Evolutionary conservation across 192 early-diverging fungal genomes (phyloP).

Genomic region (Pilobolus umbonatus): DNA sequence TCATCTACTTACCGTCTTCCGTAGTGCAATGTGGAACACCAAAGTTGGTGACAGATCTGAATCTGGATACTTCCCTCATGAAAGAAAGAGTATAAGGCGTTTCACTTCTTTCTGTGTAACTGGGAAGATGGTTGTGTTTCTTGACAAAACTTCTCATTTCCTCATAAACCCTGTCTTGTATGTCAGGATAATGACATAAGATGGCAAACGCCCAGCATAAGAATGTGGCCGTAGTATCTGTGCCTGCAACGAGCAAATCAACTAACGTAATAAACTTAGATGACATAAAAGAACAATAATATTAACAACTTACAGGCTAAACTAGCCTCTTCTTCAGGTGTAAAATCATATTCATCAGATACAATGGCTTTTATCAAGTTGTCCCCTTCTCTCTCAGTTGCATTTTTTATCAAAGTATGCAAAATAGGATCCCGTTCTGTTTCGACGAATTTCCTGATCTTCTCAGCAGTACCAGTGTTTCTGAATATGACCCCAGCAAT

Average conservation of each 20-base stretch:
- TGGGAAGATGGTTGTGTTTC: neutral
- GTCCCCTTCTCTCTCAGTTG: too few species aligned
- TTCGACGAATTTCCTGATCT: too few species aligned
- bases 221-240: neutral
- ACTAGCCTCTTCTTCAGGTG: too few species aligned
- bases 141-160: constrained; percentile 11
- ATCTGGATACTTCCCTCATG: constrained; percentile 12
- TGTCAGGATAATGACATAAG: constrained; percentile 13
- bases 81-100: constrained; percentile 13
- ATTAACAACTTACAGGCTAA: too few species aligned
- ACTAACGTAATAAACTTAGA: too few species aligned
- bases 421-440: too few species aligned
- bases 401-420: too few species aligned
- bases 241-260: constrained; percentile 1
- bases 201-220: neutral
- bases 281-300: too few species aligned
- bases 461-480: too few species aligned
- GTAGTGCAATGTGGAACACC: constrained; percentile 18
- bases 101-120: neutral
- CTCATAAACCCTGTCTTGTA: constrained; percentile 10
- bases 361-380: too few species aligned
- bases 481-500: too few species aligned
- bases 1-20: constrained; percentile 8
- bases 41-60: constrained; percentile 9
- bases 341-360: too few species aligned